These are phyloP conservation scores for Solanum ossicruentum DNA, from an alignment of 257 asterid genomes.

Conservation along the genomic window DNA sequence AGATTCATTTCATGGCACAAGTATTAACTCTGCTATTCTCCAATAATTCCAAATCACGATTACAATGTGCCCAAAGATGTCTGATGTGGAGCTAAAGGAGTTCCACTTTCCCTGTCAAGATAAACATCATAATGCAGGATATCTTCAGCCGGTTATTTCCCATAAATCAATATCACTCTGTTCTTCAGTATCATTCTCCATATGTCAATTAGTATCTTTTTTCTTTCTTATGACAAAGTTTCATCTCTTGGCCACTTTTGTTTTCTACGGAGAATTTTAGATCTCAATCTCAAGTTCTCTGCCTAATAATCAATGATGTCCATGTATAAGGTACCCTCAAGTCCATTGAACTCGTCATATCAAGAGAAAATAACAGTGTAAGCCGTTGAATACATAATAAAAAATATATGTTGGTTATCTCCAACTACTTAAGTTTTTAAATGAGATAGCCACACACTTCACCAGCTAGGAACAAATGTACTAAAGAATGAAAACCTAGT, in stretches of 20 bases:
- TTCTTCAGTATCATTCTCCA: neutral
- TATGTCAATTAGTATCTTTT: neutral
- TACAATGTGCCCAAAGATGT: neutral
- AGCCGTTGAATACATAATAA: neutral
- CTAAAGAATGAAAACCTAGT: neutral
- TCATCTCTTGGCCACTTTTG: neutral
- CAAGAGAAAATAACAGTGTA: neutral
- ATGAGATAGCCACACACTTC: neutral
- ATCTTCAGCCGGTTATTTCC: neutral
- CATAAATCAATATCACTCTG: neutral
- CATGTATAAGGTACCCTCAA: neutral
- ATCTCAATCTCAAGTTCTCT: neutral
- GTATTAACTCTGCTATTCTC: neutral
- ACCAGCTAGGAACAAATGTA: neutral
- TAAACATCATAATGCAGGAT: neutral
- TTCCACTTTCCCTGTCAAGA: neutral
- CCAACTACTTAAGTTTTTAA: neutral
- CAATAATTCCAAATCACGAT: neutral
- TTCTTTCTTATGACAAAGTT: neutral
- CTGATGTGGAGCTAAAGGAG: neutral
- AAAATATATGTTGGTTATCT: neutral
- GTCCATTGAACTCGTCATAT: neutral
- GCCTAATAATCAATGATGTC: neutral
- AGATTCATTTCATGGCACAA: neutral
- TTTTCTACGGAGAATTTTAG: neutral